These are phyloP conservation scores for Microcyclospora tardicrescens DNA, from an alignment of 2,329 filamentous ascomycete species.

Conservation along the genomic window DNA sequence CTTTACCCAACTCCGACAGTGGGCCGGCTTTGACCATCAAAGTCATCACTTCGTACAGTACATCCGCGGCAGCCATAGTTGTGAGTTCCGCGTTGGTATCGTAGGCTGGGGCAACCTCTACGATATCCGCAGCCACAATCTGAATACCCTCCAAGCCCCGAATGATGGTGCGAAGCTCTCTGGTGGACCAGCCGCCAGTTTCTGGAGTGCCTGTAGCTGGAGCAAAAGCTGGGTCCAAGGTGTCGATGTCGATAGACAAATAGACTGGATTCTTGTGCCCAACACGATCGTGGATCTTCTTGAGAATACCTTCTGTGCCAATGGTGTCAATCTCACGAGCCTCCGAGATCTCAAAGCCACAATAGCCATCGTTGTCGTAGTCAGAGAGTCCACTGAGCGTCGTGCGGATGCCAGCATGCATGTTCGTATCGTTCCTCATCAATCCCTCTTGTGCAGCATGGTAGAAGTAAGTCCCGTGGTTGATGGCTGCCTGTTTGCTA, in stretches of 20 bases:
- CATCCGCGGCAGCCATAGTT: conserved; percentile 62
- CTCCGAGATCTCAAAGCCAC: conserved; percentile 71
- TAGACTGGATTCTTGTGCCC: conserved; percentile 63
- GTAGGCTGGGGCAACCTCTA: conserved; percentile 61
- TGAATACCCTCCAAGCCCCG: conserved; percentile 50
- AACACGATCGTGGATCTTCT: conserved; percentile 62
- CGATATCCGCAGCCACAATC: conserved; percentile 56
- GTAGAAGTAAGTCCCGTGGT: conserved; percentile 80
- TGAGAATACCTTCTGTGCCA: conserved; percentile 58
- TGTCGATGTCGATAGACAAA: conserved; percentile 76
- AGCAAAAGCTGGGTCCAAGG: conserved; percentile 70
- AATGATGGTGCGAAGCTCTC: conserved; percentile 59
- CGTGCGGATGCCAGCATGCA: conserved; percentile 77
- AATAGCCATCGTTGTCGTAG: conserved; percentile 77
- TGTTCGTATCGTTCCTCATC: conserved; percentile 68
- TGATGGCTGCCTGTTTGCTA: conserved; percentile 61
- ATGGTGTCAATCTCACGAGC: conserved; percentile 58
- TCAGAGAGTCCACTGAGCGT: conserved; percentile 66
- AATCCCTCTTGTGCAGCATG: conserved; percentile 68
- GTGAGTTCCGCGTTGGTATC: conserved; percentile 61
- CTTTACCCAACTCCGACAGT: conserved; percentile 38
- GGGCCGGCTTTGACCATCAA: conserved; percentile 72
- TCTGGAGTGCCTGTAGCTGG: conserved; percentile 64
- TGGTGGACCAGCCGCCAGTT: conserved; percentile 62
- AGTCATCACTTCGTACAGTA: conserved; percentile 65